Base-by-base conservation (phyloP, 345 rosid species). In the Eucalyptus caleyi region DNA sequence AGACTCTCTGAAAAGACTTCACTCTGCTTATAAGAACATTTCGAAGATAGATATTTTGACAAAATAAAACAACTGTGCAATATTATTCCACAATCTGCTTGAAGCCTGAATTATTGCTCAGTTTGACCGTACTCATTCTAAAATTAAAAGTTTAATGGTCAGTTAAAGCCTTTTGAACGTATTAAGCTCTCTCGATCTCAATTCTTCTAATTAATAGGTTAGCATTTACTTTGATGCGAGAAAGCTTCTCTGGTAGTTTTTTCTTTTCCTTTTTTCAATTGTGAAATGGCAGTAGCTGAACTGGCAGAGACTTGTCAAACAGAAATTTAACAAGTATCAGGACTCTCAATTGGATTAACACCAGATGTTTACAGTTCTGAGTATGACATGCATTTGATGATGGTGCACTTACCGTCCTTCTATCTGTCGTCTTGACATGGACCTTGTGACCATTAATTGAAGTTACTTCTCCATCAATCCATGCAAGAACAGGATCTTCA, bases 401-500 rank as follows among this genome's bases (percentile, higher is more conserved):
- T 50, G 51, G 13, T 14, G 40, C 86, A 91, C 97, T 94, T 90
- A 96, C 97, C 16, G 89, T 92, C 93, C 93, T 96, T 59, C 98
- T 96, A 80, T 93, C 91, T 12, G 89, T 92, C 26, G 94, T 94
- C 40, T n/a, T 89, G 72, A 94, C 95, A 88, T 90, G 95, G 92
- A 94, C 91, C 54, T 92, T 93, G 6, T 88, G 87, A 87, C 97
- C 95, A 82, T 89, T 91, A 81, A 96, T 95, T 54, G 91, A 91
- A 51, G 92, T 90, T 27, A 96, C 97, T 93, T 94, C 94, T 21
- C 97, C 98, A 92, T 95, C 93, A 82, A 93, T 88, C 98, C 98
- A 96, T 50, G 98, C 97, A 90, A 93, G 93, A 62, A 87, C 93
- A 49, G 95, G 94, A 94, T 96, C 98, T 91, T 96, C 96, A 89